A percentile compares a stretch with the other conserved stretches of the same genome.
These are phyloP conservation scores for Lineolata rhizophorae DNA, from an alignment of 495 filamentous ascomycete species.

Conservation along the genomic window DNA sequence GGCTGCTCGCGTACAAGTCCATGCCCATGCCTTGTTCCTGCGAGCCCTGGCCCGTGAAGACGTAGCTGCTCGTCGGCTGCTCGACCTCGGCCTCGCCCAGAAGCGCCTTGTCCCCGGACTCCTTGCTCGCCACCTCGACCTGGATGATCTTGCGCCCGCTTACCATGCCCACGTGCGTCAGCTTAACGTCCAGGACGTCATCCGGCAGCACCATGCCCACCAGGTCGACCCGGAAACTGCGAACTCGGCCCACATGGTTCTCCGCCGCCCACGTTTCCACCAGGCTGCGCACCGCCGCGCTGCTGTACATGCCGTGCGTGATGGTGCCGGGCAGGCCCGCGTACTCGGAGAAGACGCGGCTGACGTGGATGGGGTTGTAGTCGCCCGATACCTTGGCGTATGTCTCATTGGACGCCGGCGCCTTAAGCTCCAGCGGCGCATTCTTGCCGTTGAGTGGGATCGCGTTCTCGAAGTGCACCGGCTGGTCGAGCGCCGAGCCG, in stretches of 20 bases:
- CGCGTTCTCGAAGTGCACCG: conserved; percentile 88
- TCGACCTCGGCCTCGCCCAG: conserved; percentile 93
- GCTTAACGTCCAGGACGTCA: conserved; percentile 77
- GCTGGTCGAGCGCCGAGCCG: conserved; percentile 85
- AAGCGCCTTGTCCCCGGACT: conserved; percentile 87
- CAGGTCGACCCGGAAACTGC: conserved; percentile 84
- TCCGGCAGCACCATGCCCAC: conserved; percentile 97
- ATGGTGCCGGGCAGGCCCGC: conserved; percentile 90
- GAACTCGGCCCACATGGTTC: conserved; percentile 91
- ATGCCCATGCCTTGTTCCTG: conserved; percentile 99
- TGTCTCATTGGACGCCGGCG: conserved; percentile 92
- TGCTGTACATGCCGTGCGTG: conserved; percentile 98
- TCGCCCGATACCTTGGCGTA: conserved; percentile 96
- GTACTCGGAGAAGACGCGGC: conserved; percentile 84
- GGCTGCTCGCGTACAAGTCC: conserved; percentile 85
- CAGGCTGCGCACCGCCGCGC: conserved; percentile 89
- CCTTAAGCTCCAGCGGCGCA: conserved; percentile 64
- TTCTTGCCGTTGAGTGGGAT: conserved; percentile 90
- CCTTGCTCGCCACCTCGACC: conserved; percentile 81
- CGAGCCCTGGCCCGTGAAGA: conserved; percentile 94
- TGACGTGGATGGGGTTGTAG: conserved; percentile 97
- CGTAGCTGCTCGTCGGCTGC: conserved; percentile 90
- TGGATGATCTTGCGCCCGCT: conserved; percentile 97
- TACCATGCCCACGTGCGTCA: conserved; percentile 95
- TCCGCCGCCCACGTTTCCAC: conserved; percentile 98